These are phyloP conservation scores for Chlamydomonas reinhardtii DNA, from an alignment of 163 green algal genomes.

Conservation along the genomic window DNA sequence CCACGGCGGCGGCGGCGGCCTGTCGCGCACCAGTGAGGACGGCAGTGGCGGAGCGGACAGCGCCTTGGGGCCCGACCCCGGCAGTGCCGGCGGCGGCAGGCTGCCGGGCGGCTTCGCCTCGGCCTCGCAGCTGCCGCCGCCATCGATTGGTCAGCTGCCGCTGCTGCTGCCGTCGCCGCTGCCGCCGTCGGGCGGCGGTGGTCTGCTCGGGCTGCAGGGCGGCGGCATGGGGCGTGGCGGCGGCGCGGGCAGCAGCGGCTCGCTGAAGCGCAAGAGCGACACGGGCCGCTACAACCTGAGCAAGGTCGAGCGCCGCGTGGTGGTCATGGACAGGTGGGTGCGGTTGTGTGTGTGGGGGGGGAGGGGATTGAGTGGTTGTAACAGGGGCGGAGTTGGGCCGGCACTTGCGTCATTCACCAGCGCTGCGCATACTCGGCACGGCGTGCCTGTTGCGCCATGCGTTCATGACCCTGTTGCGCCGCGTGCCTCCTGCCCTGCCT, in stretches of 20 bases:
- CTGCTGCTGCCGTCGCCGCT: too few species aligned
- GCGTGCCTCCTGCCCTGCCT: not conserved
- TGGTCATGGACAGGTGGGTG: not conserved
- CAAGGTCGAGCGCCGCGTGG: too few species aligned
- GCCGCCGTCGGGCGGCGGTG: not conserved
- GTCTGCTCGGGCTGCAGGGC: not conserved
- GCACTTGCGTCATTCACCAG: too few species aligned
- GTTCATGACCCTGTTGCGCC: too few species aligned
- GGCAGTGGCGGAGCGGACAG: not conserved
- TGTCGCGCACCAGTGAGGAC: not conserved
- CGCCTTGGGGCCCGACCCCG: not conserved
- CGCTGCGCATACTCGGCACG: too few species aligned
- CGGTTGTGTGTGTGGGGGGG: not conserved
- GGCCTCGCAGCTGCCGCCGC: not conserved
- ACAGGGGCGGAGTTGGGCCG: too few species aligned
- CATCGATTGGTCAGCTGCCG: not conserved
- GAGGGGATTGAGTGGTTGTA: not conserved
- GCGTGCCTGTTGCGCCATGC: too few species aligned
- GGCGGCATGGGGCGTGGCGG: not conserved
- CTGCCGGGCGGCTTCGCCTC: not conserved
- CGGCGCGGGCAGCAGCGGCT: not conserved
- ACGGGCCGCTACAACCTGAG: slow-evolving; percentile 20
- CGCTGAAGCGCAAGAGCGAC: slow-evolving; percentile 43
- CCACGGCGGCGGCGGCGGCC: not conserved
- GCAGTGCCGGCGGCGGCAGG: not conserved